These are phyloP conservation scores for Solanum rostratum DNA, from an alignment of 257 asterid species.

Conservation along the genomic window DNA sequence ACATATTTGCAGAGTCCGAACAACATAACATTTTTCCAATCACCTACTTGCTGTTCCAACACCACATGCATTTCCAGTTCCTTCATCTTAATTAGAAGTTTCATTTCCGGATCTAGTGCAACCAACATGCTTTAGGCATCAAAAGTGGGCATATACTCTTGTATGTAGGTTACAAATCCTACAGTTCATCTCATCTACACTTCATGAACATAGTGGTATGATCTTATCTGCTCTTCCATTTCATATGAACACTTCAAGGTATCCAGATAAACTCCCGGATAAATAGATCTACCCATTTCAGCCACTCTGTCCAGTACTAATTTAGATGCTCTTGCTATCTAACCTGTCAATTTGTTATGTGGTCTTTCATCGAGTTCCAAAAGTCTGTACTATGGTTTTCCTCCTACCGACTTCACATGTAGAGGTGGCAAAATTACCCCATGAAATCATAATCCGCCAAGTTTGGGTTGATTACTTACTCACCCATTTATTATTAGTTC, in stretches of 20 bases:
- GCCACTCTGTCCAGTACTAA: not conserved
- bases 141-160: not conserved
- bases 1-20: too few relatives aligned
- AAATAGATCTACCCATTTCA: not conserved
- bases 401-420: not conserved
- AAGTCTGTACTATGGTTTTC: not conserved
- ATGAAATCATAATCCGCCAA: too few relatives aligned
- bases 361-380: not conserved
- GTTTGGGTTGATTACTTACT: too few relatives aligned
- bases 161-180: not conserved
- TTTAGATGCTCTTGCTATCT: not conserved
- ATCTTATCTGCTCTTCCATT: not conserved
- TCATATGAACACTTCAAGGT: not conserved
- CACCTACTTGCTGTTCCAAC: not conserved
- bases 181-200: not conserved
- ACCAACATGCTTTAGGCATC: not conserved
- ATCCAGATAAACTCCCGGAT: not conserved
- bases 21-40: not conserved
- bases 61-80: not conserved
- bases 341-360: not conserved
- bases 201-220: not conserved
- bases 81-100: not conserved
- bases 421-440: not conserved
- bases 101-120: not conserved
- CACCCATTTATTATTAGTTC: too few relatives aligned